Percentiles rank a stretch among this genome's conserved stretches.
Evolutionary conservation across 805 yeast genomes (phyloP).

Genomic region (Wickerhamomyces canadensis): DNA sequence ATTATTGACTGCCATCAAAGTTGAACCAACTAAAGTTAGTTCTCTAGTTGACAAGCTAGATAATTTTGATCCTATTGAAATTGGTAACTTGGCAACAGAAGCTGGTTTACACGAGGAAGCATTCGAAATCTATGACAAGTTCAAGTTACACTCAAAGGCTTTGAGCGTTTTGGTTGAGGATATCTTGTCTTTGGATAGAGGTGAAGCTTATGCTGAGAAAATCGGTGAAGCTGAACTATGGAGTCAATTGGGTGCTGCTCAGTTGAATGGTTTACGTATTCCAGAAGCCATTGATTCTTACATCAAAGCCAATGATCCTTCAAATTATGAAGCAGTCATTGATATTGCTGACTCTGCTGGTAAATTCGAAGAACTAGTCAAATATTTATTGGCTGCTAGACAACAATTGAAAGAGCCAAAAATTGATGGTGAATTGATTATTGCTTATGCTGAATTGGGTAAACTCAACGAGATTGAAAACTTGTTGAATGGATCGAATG

Average conservation of each 20-base stretch:
- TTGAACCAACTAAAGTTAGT: conserved; percentile 80
- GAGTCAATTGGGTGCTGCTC: conserved; percentile 95
- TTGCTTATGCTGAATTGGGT: conserved; percentile 78
- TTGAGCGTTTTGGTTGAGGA: conserved; percentile 89
- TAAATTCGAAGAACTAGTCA: conserved; percentile 87
- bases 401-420: conserved; percentile 83
- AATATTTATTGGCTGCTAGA: conserved; percentile 88
- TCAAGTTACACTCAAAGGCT: conserved; percentile 72
- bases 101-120: conserved; percentile 91
- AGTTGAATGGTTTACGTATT: conserved; percentile 86
- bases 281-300: conserved; percentile 90
- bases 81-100: conserved; percentile 87
- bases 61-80: conserved; percentile 87
- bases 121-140: conserved; percentile 82
- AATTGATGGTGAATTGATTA: conserved; percentile 87
- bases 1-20: conserved; percentile 91
- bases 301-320: conserved; percentile 86
- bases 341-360: conserved; percentile 96
- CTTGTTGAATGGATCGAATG: conserved; percentile 80
- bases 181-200: conserved; percentile 90
- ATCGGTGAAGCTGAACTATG: conserved; percentile 81
- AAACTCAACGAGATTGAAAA: conserved; percentile 76
- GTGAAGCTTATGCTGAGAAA: conserved; percentile 88
- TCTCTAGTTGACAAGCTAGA: conserved; percentile 85
- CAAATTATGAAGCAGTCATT: conserved; percentile 84